phyloP scores from a whole-genome alignment of 208 protist genomes.

The Acanthamoeba lenticulata region DNA sequence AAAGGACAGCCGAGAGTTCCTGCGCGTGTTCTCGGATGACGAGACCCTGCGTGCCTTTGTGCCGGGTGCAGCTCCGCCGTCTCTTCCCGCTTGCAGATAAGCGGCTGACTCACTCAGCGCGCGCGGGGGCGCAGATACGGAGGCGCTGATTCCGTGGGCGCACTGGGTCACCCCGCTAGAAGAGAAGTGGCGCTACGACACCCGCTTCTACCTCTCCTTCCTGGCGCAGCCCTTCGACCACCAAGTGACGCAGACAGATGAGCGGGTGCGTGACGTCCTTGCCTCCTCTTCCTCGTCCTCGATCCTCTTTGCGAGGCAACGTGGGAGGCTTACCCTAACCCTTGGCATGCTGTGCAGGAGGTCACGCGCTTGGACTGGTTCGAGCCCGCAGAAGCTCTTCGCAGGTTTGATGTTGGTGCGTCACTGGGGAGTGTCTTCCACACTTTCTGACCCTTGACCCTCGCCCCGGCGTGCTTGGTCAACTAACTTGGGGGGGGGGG shows the following conservation, averaged over 20 bases:
- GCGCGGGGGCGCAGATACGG: not conserved
- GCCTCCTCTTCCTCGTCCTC: not conserved
- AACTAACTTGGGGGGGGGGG: not conserved
- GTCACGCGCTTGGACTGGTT: conserved; percentile 65
- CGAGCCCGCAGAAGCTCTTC: conserved; percentile 2
- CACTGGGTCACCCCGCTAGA: conserved; percentile 58
- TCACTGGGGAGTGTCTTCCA: not conserved
- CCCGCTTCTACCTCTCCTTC: conserved; percentile 23
- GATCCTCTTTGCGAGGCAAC: not conserved
- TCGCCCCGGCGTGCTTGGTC: not conserved
- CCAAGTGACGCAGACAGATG: not conserved
- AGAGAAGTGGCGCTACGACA: conserved; percentile 66
- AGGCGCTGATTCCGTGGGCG: conserved; percentile 5
- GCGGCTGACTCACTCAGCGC: not conserved
- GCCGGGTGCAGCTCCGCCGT: not conserved
- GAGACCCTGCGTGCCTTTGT: not conserved
- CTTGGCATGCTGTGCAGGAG: not conserved
- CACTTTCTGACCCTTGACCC: not conserved
- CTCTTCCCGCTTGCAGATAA: not conserved
- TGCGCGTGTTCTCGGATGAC: not conserved
- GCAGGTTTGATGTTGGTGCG: conserved; percentile 16
- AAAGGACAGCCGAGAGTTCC: not conserved
- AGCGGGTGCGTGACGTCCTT: too few species aligned
- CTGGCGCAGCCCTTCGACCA: not conserved
- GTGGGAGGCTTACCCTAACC: not conserved